Evolutionary conservation across 2,329 filamentous ascomycete species (phyloP).

Genomic region (Fusarium secorum): DNA sequence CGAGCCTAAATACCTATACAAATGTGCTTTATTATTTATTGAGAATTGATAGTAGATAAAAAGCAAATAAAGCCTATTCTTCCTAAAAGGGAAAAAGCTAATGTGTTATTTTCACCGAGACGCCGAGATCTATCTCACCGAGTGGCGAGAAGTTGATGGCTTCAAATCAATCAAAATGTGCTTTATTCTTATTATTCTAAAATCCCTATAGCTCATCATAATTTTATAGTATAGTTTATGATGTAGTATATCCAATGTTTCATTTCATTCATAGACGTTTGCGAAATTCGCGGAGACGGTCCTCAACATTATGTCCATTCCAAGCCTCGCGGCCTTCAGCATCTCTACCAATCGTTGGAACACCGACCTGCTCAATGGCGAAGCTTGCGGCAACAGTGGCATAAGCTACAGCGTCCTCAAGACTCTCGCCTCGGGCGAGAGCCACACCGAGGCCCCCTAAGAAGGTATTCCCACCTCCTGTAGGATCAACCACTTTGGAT

Average conservation of each 20-base stretch:
- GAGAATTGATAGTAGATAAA: no score
- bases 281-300: slow-evolving; percentile 62
- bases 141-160: no score
- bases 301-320: slow-evolving; percentile 65
- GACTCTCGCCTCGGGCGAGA: slow-evolving; percentile 64
- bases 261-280: slow-evolving; percentile 45
- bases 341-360: slow-evolving; percentile 66
- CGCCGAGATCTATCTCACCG: no score
- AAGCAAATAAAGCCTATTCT: no score
- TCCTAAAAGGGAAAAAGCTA: no score
- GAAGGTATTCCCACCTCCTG: slow-evolving; percentile 93
- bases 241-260: neutral
- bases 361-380: slow-evolving; percentile 92
- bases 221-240: neutral
- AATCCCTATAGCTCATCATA: neutral
- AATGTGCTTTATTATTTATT: slow-evolving; percentile 7
- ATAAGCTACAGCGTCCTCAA: slow-evolving; percentile 78
- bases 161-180: neutral
- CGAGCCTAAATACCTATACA: neutral
- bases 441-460: slow-evolving; percentile 68
- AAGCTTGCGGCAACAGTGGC: slow-evolving; percentile 87
- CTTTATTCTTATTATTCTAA: slow-evolving; percentile 21
- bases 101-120: no score
- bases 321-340: slow-evolving; percentile 62
- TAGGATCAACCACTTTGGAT: slow-evolving; percentile 81